Evolutionary conservation across 805 yeast genomes (phyloP).

Genomic region (Metschnikowia picachoensis): DNA sequence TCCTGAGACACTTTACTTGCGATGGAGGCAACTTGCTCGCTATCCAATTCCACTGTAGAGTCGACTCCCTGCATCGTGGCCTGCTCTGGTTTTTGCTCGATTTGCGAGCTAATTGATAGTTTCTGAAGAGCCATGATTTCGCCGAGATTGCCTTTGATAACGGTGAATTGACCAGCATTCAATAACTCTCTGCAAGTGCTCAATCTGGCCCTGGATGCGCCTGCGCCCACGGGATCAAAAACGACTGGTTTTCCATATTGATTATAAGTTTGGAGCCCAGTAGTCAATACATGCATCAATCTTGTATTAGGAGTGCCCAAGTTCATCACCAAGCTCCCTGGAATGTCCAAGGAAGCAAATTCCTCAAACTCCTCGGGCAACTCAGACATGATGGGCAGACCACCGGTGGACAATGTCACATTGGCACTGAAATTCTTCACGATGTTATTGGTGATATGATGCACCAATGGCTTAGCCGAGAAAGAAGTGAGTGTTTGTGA

Average conservation of each 20-base stretch:
- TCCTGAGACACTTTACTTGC: slow-evolving; percentile 47
- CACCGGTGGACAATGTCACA: slow-evolving; percentile 77
- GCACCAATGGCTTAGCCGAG: slow-evolving; percentile 58
- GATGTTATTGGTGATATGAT: slow-evolving; percentile 86
- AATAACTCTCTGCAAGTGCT: slow-evolving; percentile 46
- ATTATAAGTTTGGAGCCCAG: slow-evolving; percentile 61
- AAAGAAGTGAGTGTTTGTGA: not conserved
- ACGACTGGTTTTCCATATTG: slow-evolving; percentile 55
- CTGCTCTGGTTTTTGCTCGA: not conserved
- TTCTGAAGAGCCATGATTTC: slow-evolving; percentile 64
- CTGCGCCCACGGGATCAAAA: slow-evolving; percentile 92
- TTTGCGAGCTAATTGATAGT: slow-evolving; percentile 22
- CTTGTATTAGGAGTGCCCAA: slow-evolving; percentile 65
- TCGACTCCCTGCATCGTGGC: slow-evolving; percentile 73
- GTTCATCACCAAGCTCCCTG: slow-evolving; percentile 59
- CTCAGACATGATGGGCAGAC: slow-evolving; percentile 88
- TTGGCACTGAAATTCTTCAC: slow-evolving; percentile 87
- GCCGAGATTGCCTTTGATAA: slow-evolving; percentile 83
- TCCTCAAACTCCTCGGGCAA: slow-evolving; percentile 62
- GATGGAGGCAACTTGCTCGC: slow-evolving; percentile 30
- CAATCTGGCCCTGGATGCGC: slow-evolving; percentile 65
- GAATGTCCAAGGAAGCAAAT: slow-evolving; percentile 49
- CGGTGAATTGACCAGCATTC: slow-evolving; percentile 54
- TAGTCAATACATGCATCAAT: slow-evolving; percentile 38
- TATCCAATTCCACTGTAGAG: slow-evolving; percentile 21